Base-by-base conservation (phyloP, 2,329 filamentous ascomycete genomes). In the Sphaerostilbella broomeana region DNA sequence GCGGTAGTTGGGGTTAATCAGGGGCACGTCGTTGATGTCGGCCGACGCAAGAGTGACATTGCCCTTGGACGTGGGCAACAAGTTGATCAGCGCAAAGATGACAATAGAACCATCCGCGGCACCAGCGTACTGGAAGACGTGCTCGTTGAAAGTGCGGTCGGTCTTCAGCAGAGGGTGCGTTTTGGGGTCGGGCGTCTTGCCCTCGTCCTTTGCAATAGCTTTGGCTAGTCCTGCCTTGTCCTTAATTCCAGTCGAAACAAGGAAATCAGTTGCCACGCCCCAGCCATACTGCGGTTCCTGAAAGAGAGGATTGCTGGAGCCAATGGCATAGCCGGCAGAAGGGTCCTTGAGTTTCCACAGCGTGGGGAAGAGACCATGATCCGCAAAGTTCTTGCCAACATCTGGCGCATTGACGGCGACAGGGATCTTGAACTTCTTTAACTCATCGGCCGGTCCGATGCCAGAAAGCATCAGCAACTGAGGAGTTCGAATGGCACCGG, bases 401-500 rank as follows among this genome's bases (percentile, higher is more conserved):
- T 71, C 71, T 1, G 65, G 64, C 1, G 68, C 59, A 32, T 70
- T 59, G 6, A 64, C 16, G 8, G 7, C 22, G 11, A 16, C 33
- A 19, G 29, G 12, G 10, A 17, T 32, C 11, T 29, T 13, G 0
- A 29, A 55, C 12, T 58, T 49, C 7, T 60, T 27, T 1, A 76
- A 59, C 9, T 65, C 59, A 0, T 52, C 47, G 0, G 55, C 50
- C 0, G 64, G 57, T 0, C 70, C 69, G 25, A 75, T 62, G 3
- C 71, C 70, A 30, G 65, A 70, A 2, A 72, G 60, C 52, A 70
- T 69, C 1, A 75, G 63, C 2, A 75, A 58, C 35, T 73, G 68
- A 1, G 71, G 70, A 1, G 65, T 67, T 47, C 71, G 70, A 43
- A 73, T 68, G 1, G 64, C 55, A 8, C 72, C 72, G 3, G 66